Conservation (phyloP, 129 eudicot species). For the Flaveria sonorensis region DNA sequence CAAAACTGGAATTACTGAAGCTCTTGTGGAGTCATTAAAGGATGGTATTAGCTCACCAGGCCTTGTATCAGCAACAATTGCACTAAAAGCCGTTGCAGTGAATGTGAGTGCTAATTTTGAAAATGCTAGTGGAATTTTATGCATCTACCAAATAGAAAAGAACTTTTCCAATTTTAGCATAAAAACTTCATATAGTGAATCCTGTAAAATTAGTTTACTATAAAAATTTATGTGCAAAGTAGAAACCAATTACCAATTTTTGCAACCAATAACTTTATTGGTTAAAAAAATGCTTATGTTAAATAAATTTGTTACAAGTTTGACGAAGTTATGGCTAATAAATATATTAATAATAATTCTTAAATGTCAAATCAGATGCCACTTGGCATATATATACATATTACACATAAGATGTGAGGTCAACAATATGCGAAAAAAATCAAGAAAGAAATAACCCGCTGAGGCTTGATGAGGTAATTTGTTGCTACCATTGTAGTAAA, state of each 20-base stretch:
- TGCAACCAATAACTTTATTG: background rate
- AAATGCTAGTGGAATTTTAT: background rate
- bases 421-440: background rate
- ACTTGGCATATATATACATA: background rate
- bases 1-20: conserved; percentile 77
- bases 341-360: background rate
- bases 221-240: background rate
- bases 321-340: background rate
- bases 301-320: background rate
- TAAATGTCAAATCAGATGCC: background rate
- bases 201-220: too few species aligned
- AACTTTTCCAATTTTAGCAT: background rate
- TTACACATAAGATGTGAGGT: background rate
- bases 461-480: background rate
- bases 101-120: conserved; percentile 57
- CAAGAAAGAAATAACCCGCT: background rate
- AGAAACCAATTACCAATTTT: background rate
- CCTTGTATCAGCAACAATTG: conserved; percentile 77
- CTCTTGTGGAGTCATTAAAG: conserved; percentile 69
- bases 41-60: conserved; percentile 66
- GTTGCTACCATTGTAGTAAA: background rate
- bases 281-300: background rate
- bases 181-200: background rate
- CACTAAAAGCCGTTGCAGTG: conserved; percentile 91
- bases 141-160: background rate